Conservation (phyloP, 2,329 filamentous ascomycete genomes). For the Aspergillus sp. region DNA sequence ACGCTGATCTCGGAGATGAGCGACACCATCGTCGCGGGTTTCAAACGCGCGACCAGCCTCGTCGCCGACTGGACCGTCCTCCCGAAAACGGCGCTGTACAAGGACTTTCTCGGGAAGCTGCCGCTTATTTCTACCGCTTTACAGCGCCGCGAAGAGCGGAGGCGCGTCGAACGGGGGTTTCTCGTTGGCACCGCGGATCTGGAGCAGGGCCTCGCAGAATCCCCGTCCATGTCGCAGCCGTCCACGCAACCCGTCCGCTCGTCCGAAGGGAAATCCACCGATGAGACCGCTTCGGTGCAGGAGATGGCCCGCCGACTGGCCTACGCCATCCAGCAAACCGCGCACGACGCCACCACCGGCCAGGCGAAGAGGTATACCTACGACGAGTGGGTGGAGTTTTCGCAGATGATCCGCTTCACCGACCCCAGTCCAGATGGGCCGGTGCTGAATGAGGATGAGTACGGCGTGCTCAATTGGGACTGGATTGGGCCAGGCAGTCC, state of each 20-base stretch:
- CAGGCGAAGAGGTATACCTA: conserved; percentile 67
- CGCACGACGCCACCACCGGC: conserved; percentile 6
- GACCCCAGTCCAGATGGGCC: conserved; percentile 32
- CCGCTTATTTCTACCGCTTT: conserved; percentile 40
- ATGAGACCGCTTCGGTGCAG: conserved; percentile 45
- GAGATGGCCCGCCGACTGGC: conserved; percentile 63
- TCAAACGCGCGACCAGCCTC: conserved; percentile 60
- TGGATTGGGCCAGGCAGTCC: conserved; percentile 70
- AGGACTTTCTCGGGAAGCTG: conserved; percentile 48
- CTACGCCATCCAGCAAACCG: conserved; percentile 64
- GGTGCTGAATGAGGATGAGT: conserved; percentile 51
- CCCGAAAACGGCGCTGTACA: conserved; percentile 59
- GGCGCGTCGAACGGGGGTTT: conserved; percentile 49
- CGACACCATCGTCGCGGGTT: conserved; percentile 70
- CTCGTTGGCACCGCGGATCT: conserved; percentile 33
- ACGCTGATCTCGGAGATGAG: conserved; percentile 80
- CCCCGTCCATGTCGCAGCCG: background rate
- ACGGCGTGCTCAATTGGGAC: conserved; percentile 65
- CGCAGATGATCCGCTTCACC: conserved; percentile 66
- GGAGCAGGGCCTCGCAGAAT: conserved; percentile 2
- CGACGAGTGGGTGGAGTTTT: conserved; percentile 83
- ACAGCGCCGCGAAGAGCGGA: conserved; percentile 39
- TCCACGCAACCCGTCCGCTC: conserved; percentile 11
- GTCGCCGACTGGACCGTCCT: conserved; percentile 66
- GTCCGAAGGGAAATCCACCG: conserved; percentile 46